A percentile compares a stretch with the other conserved stretches of the same genome.
Evolutionary conservation across 148 eudicot genomes (phyloP).

Genomic region (Camellia japonica): DNA sequence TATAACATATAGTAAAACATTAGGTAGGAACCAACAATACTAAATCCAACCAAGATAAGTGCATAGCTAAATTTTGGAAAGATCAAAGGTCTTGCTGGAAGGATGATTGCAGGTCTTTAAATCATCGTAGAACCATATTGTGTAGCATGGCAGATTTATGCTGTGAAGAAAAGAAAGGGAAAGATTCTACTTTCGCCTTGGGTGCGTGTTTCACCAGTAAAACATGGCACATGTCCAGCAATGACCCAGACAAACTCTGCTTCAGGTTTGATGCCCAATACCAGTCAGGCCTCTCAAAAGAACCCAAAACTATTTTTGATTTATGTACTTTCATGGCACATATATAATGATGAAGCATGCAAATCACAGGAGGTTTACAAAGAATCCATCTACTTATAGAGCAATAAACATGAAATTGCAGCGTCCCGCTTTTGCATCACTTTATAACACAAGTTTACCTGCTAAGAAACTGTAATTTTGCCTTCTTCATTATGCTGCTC

Average conservation of each 20-base stretch:
- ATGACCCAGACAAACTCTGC: background rate
- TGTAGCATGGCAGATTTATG: background rate
- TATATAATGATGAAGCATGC: background rate
- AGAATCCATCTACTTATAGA: background rate
- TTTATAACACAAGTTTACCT: constrained; percentile 37
- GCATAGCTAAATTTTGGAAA: background rate
- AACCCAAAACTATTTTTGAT: background rate
- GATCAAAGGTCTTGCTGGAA: background rate
- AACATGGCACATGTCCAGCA: background rate
- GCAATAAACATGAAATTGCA: background rate
- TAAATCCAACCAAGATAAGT: background rate
- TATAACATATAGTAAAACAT: no score
- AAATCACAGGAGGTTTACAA: background rate
- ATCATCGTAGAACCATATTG: background rate
- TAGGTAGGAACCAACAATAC: background rate
- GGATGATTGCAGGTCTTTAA: background rate
- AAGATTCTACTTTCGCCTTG: background rate
- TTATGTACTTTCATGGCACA: background rate
- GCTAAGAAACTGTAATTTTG: constrained; percentile 66
- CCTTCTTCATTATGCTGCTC: constrained; percentile 86
- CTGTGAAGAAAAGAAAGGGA: no score
- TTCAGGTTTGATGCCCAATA: background rate
- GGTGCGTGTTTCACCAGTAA: background rate
- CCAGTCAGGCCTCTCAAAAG: background rate
- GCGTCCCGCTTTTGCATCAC: background rate